Conservation (phyloP, 1,284 basidiomycete genomes). For the Vanrija sp. region DNA sequence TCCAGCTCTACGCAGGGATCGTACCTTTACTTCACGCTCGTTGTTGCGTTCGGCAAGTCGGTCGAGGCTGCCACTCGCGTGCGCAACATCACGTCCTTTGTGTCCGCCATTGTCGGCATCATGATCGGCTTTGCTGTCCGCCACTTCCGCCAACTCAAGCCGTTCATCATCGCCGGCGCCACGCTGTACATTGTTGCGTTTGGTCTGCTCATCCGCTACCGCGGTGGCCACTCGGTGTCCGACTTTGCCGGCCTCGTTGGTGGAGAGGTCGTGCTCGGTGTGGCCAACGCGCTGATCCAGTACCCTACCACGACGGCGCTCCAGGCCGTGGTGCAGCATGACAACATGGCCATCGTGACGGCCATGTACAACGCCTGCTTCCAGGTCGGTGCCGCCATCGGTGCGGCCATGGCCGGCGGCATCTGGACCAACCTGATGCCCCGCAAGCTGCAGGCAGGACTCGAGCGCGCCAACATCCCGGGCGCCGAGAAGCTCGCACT, state of each 20-base stretch:
- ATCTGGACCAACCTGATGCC: conserved; percentile 43
- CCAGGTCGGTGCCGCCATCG: conserved; percentile 26
- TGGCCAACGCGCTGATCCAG: conserved; percentile 40
- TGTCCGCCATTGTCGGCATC: conserved; percentile 43
- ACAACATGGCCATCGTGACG: conserved; percentile 42
- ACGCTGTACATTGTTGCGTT: conserved; percentile 38
- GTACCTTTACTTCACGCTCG: conserved; percentile 43
- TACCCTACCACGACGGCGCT: conserved; percentile 44
- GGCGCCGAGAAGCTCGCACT: conserved; percentile 18
- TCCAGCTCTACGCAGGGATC: conserved; percentile 39
- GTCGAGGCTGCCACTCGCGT: conserved; percentile 37
- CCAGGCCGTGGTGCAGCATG: conserved; percentile 40
- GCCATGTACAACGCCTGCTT: conserved; percentile 12
- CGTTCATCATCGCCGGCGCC: conserved; percentile 42
- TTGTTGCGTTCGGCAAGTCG: conserved; percentile 44
- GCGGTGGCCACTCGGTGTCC: conserved; percentile 21
- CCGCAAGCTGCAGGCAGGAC: no score
- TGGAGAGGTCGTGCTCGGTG: conserved; percentile 47
- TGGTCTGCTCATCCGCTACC: conserved; percentile 48
- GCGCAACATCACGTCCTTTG: conserved; percentile 46
- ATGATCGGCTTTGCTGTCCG: conserved; percentile 43
- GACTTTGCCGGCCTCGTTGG: conserved; percentile 39
- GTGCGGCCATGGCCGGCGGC: conserved; percentile 48
- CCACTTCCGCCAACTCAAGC: conserved; percentile 46
- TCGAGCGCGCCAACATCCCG: no score